These are phyloP conservation scores for Cytospora mali DNA, from an alignment of 2,329 filamentous ascomycete species.

Conservation along the genomic window DNA sequence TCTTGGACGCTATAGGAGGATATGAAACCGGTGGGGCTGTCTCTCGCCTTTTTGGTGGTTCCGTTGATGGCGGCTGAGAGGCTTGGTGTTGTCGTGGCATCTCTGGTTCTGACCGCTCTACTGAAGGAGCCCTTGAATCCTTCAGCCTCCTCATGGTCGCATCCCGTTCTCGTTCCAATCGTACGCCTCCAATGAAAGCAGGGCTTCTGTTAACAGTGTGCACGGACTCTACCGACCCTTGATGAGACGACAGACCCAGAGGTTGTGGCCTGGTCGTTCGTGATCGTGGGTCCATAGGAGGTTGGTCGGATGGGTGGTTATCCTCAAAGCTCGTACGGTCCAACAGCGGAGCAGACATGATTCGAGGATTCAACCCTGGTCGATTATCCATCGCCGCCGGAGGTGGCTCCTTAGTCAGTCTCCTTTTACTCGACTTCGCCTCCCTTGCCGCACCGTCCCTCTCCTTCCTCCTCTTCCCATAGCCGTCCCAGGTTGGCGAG, in stretches of 20 bases:
- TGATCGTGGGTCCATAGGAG: conserved; percentile 28
- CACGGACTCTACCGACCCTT: conserved; percentile 9
- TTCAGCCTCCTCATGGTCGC: conserved; percentile 33
- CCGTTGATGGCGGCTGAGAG: conserved; percentile 10
- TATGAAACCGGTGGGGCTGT: conserved; percentile 22
- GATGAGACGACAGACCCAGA: conserved; percentile 7
- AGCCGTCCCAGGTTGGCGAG: conserved; percentile 64
- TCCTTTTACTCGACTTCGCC: conserved; percentile 43
- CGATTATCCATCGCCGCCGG: conserved; percentile 29
- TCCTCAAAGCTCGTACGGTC: conserved; percentile 15
- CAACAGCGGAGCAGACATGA: conserved; percentile 25
- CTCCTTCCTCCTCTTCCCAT: conserved; percentile 57
- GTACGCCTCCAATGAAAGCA: conserved; percentile 47
- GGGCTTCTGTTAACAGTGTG: conserved; percentile 26
- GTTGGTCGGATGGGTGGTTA: conserved; percentile 24
- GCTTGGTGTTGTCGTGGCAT: conserved; percentile 1
- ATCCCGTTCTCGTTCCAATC: conserved; percentile 46
- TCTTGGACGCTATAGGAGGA: conserved; percentile 27
- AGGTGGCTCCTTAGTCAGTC: conserved; percentile 42
- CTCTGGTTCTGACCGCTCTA: conserved; percentile 20
- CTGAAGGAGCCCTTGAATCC: conserved; percentile 20
- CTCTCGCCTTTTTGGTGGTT: conserved; percentile 21
- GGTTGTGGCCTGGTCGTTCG: conserved; percentile 1
- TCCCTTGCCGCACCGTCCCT: conserved; percentile 45
- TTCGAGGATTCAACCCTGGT: conserved; percentile 23